Base-by-base conservation (phyloP, 1,139 yeast genomes). In the Hanseniaspora sp. region DNA sequence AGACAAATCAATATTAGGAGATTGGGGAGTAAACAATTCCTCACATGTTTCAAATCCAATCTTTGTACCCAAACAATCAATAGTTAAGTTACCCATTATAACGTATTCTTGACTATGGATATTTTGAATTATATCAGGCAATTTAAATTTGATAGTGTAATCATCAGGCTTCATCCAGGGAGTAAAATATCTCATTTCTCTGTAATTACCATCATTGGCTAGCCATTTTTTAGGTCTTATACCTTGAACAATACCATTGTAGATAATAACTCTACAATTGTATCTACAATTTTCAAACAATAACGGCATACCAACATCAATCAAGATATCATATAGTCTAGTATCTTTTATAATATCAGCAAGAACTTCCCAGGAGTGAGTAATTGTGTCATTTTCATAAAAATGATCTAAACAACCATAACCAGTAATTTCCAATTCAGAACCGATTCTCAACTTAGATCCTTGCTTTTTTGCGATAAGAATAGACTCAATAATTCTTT, bases 11-110 rank as follows among this genome's bases (percentile, higher is more conserved):
- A 92, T 86, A 67, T 92, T 96, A 2, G 99, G 98, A 9, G 95
- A 82, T 60, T 87, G 83, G 0, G 98, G 98, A 0, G 99, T 92
- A 69, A 92, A 92, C 57, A 92, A 74, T 68, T 92, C 99, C 67
- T 92, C 99, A 67, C 99, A 92, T 1, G 98, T 92, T 69, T 92
- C 99, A 55, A 90, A 87, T 12, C 98, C 99, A 58, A 92, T 75
- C 52, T 85, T 81, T 0, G 97, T 87, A 63, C 88, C 96, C 58
- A 80, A 68, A 0, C 96, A 85, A 56, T 83, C 79, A 53, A 92
- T 72, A 7, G 87, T 83, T 58, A 95, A 94, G 71, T 92, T 97
- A 52, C 99, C 99, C 68, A 92, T 82, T 34, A 77, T 77, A 18
- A 87, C 95, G 13, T 71, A 67, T 11, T 70, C 62, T 67, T 86